A percentile compares a stretch with the other conserved stretches of the same genome.
Evolutionary conservation across 495 filamentous ascomycete genomes (phyloP).

Genomic region (Penicillium subrubescens): DNA sequence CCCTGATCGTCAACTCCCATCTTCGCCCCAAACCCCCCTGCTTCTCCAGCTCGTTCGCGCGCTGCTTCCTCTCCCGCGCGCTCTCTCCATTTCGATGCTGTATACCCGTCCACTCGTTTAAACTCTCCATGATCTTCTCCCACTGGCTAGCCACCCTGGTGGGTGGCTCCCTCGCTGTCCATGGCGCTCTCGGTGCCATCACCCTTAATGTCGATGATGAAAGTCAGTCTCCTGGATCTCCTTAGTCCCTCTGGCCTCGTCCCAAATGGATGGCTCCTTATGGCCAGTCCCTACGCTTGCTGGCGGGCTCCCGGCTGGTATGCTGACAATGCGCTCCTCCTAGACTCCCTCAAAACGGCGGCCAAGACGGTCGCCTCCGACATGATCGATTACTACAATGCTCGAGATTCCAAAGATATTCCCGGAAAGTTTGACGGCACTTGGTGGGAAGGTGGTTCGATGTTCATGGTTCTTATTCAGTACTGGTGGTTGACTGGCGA

Average conservation of each 20-base stretch:
- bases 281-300: neutral
- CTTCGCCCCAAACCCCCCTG: conserved; percentile 4
- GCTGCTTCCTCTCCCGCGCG: neutral
- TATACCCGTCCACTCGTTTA: conserved; percentile 18
- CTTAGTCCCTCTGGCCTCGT: neutral
- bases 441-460: conserved; percentile 78
- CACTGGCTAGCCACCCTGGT: conserved; percentile 30
- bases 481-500: conserved; percentile 81
- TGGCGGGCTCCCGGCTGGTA: neutral
- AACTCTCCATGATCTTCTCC: conserved; percentile 26
- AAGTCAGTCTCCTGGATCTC: conserved; percentile 24
- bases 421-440: conserved; percentile 66
- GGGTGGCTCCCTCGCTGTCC: conserved; percentile 30
- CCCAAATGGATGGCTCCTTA: neutral
- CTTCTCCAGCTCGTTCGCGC: conserved; percentile 2
- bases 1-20: neutral
- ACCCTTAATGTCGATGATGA: conserved; percentile 37
- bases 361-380: conserved; percentile 64
- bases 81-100: conserved; percentile 12
- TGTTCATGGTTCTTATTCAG: conserved; percentile 74
- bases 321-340: neutral
- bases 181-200: conserved; percentile 35
- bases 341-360: conserved; percentile 62
- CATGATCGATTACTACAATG: conserved; percentile 67
- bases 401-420: conserved; percentile 59